These are phyloP conservation scores for Typha latifolia DNA, from an alignment of 176 grass and related monocot genomes.

Conservation along the genomic window DNA sequence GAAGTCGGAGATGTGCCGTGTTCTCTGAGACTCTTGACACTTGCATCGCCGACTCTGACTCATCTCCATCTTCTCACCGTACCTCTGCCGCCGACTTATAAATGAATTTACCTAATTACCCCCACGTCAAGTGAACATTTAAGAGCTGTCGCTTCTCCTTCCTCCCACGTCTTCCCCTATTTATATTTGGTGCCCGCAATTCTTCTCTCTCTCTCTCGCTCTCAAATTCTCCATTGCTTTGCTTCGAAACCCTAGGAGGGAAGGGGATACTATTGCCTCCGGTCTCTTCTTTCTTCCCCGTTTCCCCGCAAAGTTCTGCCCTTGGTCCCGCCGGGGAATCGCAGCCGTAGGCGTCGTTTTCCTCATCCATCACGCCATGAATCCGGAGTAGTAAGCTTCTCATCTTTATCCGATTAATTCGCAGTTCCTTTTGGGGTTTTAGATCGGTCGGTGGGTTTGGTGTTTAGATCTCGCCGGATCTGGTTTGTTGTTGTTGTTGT, in stretches of 20 bases:
- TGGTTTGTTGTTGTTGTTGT: no score
- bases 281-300: neutral
- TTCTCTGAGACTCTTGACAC: no score
- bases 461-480: conserved; percentile 23
- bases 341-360: neutral
- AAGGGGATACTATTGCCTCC: conserved; percentile 14
- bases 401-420: neutral
- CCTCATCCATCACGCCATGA: conserved; percentile 29
- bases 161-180: neutral
- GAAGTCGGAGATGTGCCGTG: no score
- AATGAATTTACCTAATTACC: no score
- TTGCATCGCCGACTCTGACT: no score
- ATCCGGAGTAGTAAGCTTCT: conserved; percentile 51
- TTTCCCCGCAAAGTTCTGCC: conserved; percentile 1
- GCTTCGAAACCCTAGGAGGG: neutral
- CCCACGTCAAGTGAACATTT: neutral
- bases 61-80: no score
- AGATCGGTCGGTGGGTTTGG: neutral
- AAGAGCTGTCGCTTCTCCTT: neutral
- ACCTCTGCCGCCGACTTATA: no score
- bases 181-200: neutral
- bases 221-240: conserved; percentile 11
- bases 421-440: neutral
- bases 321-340: neutral
- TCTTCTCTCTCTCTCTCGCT: neutral